Conservation (phyloP, 1,284 basidiomycete species). For the Flammula alnicola region DNA sequence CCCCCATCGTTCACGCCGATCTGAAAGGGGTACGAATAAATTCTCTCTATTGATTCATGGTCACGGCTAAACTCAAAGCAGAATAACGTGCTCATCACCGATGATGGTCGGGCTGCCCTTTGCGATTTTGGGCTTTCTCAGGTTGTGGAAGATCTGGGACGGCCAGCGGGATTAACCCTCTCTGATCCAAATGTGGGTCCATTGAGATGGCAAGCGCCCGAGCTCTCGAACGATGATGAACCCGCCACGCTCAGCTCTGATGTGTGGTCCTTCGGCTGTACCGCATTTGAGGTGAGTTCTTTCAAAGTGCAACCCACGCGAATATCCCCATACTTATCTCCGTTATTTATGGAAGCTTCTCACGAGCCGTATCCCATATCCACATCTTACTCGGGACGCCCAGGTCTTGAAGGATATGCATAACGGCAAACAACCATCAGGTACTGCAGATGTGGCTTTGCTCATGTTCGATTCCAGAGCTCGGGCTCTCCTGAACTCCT, state of each 20-base stretch:
- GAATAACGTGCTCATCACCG: constrained; percentile 42
- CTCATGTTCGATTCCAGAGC: constrained; percentile 13
- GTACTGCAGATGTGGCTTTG: constrained; percentile 12
- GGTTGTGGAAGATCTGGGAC: constrained; percentile 33
- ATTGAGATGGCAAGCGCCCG: constrained; percentile 39
- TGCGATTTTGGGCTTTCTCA: constrained; percentile 40
- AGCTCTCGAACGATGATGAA: constrained; percentile 30
- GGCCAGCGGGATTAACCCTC: constrained; percentile 31
- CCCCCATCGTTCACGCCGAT: constrained; percentile 50
- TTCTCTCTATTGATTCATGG: neutral
- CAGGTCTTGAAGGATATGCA: constrained; percentile 26
- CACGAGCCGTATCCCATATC: constrained; percentile 24
- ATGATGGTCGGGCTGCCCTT: constrained; percentile 34
- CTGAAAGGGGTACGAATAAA: constrained; percentile 41
- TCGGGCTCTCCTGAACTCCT: constrained; percentile 16
- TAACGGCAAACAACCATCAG: constrained; percentile 17
- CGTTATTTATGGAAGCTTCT: constrained; percentile 18
- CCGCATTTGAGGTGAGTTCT: constrained; percentile 34
- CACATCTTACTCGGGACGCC: constrained; percentile 20
- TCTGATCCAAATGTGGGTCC: constrained; percentile 32
- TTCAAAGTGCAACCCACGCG: neutral
- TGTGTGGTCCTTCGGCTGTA: constrained; percentile 40
- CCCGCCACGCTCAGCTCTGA: constrained; percentile 31
- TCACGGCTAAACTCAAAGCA: constrained; percentile 14
- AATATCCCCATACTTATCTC: constrained; percentile 3